These are phyloP conservation scores for Penicillium sp. DNA, from an alignment of 2,329 filamentous ascomycete species.

Conservation along the genomic window DNA sequence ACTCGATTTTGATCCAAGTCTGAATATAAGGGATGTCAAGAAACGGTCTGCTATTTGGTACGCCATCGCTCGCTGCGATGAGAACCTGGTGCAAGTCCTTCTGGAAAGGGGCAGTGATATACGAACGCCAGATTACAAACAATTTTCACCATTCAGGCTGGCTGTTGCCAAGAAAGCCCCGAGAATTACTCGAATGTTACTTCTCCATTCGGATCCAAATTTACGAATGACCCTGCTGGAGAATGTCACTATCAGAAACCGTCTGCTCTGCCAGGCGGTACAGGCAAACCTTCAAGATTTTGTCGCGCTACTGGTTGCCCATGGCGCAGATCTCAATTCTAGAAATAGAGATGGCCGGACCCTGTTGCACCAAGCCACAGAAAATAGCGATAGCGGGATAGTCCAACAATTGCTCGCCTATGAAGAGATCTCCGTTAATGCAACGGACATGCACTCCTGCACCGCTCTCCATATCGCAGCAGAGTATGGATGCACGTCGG, in stretches of 20 bases:
- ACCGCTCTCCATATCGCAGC: constrained; percentile 2
- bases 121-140: no score
- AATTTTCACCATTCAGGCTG: no score
- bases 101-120: no score
- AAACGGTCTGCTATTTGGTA: constrained; percentile 4
- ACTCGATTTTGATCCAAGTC: constrained; percentile 2
- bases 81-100: constrained; percentile 2
- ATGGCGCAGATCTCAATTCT: constrained; percentile 5
- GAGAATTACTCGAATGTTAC: no score
- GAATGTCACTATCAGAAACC: no score
- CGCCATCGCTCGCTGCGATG: constrained; percentile 1
- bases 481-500: constrained; percentile 1
- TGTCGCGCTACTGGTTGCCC: constrained; percentile 4
- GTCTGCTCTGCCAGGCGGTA: constrained; percentile 2
- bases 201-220: no score
- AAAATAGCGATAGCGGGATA: not conserved
- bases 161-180: no score
- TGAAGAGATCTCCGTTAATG: constrained; percentile 2
- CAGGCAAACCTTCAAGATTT: constrained; percentile 4
- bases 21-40: not conserved
- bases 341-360: not conserved
- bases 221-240: no score
- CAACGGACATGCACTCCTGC: not conserved
- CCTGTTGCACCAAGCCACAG: no score
- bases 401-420: constrained; percentile 5